Conservation (phyloP, 768 basidiomycete genomes). For the Kwoniella sp. region DNA sequence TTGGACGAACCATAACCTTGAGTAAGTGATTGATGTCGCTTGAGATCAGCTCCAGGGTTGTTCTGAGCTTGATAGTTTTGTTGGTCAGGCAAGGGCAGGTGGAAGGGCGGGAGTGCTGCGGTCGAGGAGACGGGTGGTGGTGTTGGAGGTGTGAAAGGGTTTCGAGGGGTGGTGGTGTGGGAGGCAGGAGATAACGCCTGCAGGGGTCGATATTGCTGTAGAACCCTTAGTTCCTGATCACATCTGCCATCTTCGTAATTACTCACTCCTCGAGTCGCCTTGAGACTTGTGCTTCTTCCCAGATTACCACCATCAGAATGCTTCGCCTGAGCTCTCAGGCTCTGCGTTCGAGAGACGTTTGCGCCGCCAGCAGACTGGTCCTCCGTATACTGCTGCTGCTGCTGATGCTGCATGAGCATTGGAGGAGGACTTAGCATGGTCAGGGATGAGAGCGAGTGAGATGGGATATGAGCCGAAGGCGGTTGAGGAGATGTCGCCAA, state of each 20-base stretch:
- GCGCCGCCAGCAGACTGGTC: slow-evolving; percentile 9
- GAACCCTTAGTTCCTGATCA: not conserved
- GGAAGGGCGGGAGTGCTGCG: slow-evolving; percentile 45
- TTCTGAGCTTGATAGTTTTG: slow-evolving; percentile 7
- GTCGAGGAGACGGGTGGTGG: slow-evolving; percentile 45
- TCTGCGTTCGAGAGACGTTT: slow-evolving; percentile 47
- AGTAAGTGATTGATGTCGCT: slow-evolving; percentile 47
- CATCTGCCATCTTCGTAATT: not conserved
- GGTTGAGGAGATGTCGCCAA: slow-evolving; percentile 14
- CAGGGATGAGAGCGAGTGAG: slow-evolving; percentile 46
- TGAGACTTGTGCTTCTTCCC: slow-evolving; percentile 44
- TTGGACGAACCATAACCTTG: slow-evolving; percentile 35
- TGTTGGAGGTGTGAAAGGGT: slow-evolving; percentile 37
- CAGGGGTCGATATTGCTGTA: slow-evolving; percentile 14
- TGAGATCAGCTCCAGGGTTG: slow-evolving; percentile 33
- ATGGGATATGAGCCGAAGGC: slow-evolving; percentile 26
- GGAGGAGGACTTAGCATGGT: slow-evolving; percentile 29
- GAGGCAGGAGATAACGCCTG: slow-evolving; percentile 26
- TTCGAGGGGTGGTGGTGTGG: slow-evolving; percentile 30
- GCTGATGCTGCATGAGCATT: not conserved
- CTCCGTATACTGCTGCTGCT: slow-evolving; percentile 4
- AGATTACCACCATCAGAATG: slow-evolving; percentile 23
- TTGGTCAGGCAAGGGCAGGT: slow-evolving; percentile 19
- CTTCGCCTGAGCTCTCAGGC: slow-evolving; percentile 47
- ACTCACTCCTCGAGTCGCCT: slow-evolving; percentile 36